Evolutionary conservation across 805 yeast genomes (phyloP), one percentile per base, ranked within the genome.

Genomic region (Ogataea nitratoaversa): DNA sequence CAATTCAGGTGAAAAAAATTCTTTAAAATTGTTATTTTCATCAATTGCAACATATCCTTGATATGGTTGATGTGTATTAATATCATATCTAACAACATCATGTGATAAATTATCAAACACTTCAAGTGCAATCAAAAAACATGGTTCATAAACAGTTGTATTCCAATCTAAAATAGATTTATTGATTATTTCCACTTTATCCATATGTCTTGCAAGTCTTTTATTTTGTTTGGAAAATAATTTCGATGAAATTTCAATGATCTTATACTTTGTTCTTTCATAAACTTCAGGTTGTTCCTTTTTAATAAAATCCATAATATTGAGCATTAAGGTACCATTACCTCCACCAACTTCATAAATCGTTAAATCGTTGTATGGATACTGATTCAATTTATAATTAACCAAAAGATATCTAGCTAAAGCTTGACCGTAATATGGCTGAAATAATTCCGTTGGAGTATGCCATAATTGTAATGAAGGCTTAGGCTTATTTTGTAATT

Each of bases 291-390:
- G 90, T 47, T 82, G 81, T 17, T 72, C 66, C 20, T 63, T 63
- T 46, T 75, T 67, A 44, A 87, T 71, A 56, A 71, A 86, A 53
- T 81, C 79, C 46, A 87, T 60, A 9, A 87, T 74, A 53, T 86
- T 82, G 39, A 71, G 59, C 95, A 88, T 87, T 44, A 87, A 61
- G 0, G 95, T 86, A 31, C 95, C 95, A 53, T 87, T 87, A 49
- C 95, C 95, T 17, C 89, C 95, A 43, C 95, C 96, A 71, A 85
- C 77, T 62, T 88, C 96, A 61, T 86, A 88, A 19, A 87, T 84
- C 6, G 78, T 71, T 34, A 91, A 65, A 54, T 85, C 89, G 31
- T 73, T 69, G 53, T 81, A 80, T 1, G 90, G 91, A 50, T 78
- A 83, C 31, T 74, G 65, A 47, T 81, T 80, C 49, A 79, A 63